Conservation (phyloP, 2,329 filamentous ascomycete genomes). For the Ophiostoma piceae region DNA sequence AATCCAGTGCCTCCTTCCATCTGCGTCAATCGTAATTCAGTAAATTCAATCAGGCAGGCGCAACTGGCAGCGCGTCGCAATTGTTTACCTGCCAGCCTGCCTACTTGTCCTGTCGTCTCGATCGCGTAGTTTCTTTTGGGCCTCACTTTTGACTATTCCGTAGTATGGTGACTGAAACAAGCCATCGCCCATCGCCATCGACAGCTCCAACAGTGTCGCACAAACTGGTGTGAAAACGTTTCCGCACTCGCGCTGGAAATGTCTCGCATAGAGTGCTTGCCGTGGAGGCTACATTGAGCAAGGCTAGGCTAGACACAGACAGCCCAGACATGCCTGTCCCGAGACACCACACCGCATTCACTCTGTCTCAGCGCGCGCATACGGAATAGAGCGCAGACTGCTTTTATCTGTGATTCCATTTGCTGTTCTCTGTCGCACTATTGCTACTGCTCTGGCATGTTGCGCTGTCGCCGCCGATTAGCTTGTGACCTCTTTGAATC, state of each 20-base stretch:
- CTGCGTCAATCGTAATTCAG: not conserved
- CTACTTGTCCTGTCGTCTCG: not conserved
- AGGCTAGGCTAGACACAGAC: not conserved
- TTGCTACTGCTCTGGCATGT: too few relatives aligned
- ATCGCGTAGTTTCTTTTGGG: not conserved
- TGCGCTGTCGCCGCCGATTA: not conserved
- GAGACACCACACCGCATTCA: constrained; percentile 4
- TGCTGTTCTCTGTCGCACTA: not conserved
- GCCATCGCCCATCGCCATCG: not conserved
- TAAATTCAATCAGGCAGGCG: not conserved
- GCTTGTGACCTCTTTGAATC: not conserved
- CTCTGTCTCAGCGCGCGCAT: not conserved
- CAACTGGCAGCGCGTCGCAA: constrained; percentile 3
- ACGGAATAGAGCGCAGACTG: not conserved
- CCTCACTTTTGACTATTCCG: not conserved
- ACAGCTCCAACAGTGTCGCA: not conserved
- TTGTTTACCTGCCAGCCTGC: not conserved
- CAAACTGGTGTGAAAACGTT: not conserved
- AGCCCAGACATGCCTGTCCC: not conserved
- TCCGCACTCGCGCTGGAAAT: not conserved
- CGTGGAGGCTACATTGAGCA: not conserved
- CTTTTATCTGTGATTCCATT: not conserved
- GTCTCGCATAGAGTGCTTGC: not conserved
- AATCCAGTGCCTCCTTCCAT: not conserved
- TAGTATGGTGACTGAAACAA: not conserved